These are phyloP conservation scores for Xerocomellus amylosporus DNA, from an alignment of 768 basidiomycete genomes.

Conservation along the genomic window DNA sequence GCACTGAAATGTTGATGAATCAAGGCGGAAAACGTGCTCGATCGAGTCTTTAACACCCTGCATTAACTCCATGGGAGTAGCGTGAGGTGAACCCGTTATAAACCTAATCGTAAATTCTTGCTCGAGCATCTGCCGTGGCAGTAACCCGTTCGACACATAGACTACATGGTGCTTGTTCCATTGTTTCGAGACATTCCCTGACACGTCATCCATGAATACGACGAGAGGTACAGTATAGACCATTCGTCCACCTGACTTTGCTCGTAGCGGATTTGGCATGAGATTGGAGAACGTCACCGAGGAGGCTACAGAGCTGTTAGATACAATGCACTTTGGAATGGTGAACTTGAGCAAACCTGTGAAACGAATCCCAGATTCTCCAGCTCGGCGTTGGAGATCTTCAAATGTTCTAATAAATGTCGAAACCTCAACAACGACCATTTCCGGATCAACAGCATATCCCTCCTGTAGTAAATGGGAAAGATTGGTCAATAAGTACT, in stretches of 20 bases:
- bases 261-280: slow-evolving; percentile 23
- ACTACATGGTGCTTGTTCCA: slow-evolving; percentile 37
- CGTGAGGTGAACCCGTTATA: slow-evolving; percentile 34
- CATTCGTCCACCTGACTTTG: slow-evolving; percentile 18
- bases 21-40: slow-evolving; percentile 5
- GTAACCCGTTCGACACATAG: slow-evolving; percentile 33
- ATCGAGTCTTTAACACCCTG: slow-evolving; percentile 28
- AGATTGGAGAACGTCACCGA: neutral
- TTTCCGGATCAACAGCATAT: slow-evolving; percentile 7
- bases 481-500: neutral
- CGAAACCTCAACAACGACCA: neutral
- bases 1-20: neutral
- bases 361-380: neutral
- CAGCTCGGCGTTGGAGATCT: slow-evolving; percentile 7
- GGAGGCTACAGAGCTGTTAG: neutral
- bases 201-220: slow-evolving; percentile 37
- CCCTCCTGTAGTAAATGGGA: slow-evolving; percentile 3
- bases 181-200: slow-evolving; percentile 35
- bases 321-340: neutral
- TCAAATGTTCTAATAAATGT: slow-evolving; percentile 12
- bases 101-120: slow-evolving; percentile 32
- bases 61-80: slow-evolving; percentile 34
- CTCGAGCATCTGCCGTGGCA: slow-evolving; percentile 32
- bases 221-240: slow-evolving; percentile 25
- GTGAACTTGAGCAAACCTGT: neutral